phyloP scores from a whole-genome alignment of 169 alveolate genomes.

The Plasmodium falciparum region DNA sequence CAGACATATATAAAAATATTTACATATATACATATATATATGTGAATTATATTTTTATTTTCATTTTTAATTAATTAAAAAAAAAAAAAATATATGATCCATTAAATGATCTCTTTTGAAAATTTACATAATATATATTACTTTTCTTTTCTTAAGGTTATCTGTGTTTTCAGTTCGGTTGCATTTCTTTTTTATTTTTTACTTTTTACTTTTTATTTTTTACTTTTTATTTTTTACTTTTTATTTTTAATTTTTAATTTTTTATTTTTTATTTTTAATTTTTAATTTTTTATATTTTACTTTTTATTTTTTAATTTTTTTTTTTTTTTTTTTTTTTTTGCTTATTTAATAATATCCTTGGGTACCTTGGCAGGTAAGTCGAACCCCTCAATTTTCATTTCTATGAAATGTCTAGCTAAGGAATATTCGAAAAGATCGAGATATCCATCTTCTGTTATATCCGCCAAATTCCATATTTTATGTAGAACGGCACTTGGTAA shows the following conservation, averaged over 20 bases:
- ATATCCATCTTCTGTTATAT: conserved; percentile 79
- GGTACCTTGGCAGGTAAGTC: conserved; percentile 79
- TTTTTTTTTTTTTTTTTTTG: background rate
- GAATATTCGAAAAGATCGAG: conserved; percentile 80
- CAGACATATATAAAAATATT: too few species aligned
- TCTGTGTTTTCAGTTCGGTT: too few species aligned
- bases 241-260: background rate
- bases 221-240: conserved; percentile 11
- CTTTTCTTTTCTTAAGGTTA: too few species aligned
- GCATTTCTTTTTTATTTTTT: background rate
- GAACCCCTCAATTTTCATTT: conserved; percentile 78
- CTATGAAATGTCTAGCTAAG: conserved; percentile 80
- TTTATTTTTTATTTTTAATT: background rate
- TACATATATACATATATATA: too few species aligned
- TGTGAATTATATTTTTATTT: too few species aligned
- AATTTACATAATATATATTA: too few species aligned
- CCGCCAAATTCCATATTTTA: conserved; percentile 82
- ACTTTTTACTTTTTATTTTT: background rate
- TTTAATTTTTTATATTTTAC: background rate
- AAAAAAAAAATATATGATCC: too few species aligned
- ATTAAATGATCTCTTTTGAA: too few species aligned
- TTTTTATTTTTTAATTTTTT: conserved; percentile 7
- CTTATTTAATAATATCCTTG: conserved; percentile 30
- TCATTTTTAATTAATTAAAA: too few species aligned
- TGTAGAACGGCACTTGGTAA: conserved; percentile 79